A percentile compares a stretch with the other conserved stretches of the same genome.
Conservation (phyloP, 129 eudicot genomes). For the Cynara cardunculus region DNA sequence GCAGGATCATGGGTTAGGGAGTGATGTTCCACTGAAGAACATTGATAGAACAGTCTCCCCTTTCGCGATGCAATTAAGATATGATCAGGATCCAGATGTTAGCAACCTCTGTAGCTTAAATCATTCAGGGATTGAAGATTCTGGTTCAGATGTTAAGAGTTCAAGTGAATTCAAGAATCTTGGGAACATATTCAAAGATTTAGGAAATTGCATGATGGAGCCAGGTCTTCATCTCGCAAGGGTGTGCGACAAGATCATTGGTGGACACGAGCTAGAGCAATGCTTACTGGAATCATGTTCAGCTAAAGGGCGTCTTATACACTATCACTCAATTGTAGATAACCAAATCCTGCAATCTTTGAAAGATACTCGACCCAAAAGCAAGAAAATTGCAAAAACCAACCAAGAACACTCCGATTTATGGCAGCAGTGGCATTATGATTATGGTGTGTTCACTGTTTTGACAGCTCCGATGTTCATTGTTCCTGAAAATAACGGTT, state of each 20-base stretch:
- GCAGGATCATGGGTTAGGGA: slow-evolving; percentile 89
- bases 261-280: slow-evolving; percentile 76
- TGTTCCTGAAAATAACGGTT: slow-evolving; percentile 23
- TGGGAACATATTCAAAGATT: slow-evolving; percentile 51
- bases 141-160: background rate
- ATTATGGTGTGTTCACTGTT: slow-evolving; percentile 86
- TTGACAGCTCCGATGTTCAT: slow-evolving; percentile 76
- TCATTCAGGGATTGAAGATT: background rate
- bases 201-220: slow-evolving; percentile 86
- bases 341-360: slow-evolving; percentile 42
- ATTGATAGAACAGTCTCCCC: slow-evolving; percentile 74
- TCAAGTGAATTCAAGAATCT: slow-evolving; percentile 45
- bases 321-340: slow-evolving; percentile 73
- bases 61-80: slow-evolving; percentile 82
- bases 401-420: slow-evolving; percentile 20
- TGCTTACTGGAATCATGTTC: slow-evolving; percentile 64
- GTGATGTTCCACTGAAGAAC: slow-evolving; percentile 87
- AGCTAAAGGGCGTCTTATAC: slow-evolving; percentile 95
- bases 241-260: slow-evolving; percentile 71
- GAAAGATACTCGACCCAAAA: background rate
- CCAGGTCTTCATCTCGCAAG: slow-evolving; percentile 66
- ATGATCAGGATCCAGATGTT: slow-evolving; percentile 26
- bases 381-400: slow-evolving; percentile 3
- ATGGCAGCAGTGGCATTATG: slow-evolving; percentile 99
- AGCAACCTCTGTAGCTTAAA: background rate